Evolutionary conservation across 192 early-diverging fungal genomes (phyloP), one percentile per base, ranked within the genome.

Genomic region (Podila epicladia): DNA sequence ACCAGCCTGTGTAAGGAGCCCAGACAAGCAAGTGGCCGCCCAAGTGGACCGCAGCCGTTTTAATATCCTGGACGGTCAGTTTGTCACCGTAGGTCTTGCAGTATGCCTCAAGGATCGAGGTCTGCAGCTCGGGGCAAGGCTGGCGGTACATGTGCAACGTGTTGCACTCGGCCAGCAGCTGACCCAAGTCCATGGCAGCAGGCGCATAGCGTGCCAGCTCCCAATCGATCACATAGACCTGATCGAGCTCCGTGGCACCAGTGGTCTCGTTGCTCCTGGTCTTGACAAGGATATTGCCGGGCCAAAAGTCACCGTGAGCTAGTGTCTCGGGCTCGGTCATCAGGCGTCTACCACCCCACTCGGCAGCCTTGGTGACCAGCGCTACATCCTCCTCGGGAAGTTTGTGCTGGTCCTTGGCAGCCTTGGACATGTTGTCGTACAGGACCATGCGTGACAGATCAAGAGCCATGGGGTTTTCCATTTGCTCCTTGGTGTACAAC

Each of bases 131-230:
- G 65, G 73, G 60, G 61, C 70, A 73, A 1, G 82, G 64, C 31
- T 78, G 82, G 67, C 82, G 74, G 70, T 78, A 83, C 64, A 64
- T 75, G 58, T 83, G 55, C 33, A 83, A 67, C 9, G 62, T 69
- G 60, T 57, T 78, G 19, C 48, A 59, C 64, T 83, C 82, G 26
- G 82, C 82, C 24, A 83, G 55, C 60, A 73, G 65, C 53, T 78
- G 82, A n/a, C 82, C 82, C 57, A 83, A 4, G 65, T 83, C 82
- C 74, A 83, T 77, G 24, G 75, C 75, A 62, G 82, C 65, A 28
- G 74, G 82, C 17, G 63, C 74, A 57, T 68, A 78, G 4, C 82
- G 82, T 32, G 64, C 69, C 53, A 83, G 22, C 32, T 83, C 82
- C 82, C 82, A 83, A 49, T 83, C 82, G n/a, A 83, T 69, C 49